Evolutionary conservation across 177 flowering plant genomes (phyloP), one percentile per base, ranked within the genome.

Genomic region (Vitis hybrid): DNA sequence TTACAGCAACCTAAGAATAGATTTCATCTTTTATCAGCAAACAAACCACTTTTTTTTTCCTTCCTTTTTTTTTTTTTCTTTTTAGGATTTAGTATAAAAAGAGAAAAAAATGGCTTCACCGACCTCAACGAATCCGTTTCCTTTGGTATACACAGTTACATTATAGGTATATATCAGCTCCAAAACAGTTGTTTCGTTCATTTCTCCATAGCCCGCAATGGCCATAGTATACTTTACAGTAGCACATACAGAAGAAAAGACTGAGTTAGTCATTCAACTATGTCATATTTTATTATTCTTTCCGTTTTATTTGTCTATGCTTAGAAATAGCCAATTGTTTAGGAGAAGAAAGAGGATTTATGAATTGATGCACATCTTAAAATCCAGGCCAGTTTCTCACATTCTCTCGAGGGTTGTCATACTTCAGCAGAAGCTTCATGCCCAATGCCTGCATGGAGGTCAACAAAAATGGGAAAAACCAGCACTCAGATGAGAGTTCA

Each of bases 111-210:
- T 31, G 33, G 10, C 31, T 20, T 60, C 56, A 51, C 16, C 0
- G 0, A 66, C 68, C 57, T 50, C 20, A 0, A 49, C 3, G 19
- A 50, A 66, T 13, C 19, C 68, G 1, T 66, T 48, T 4, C 68
- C 68, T 51, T 50, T 52, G 11, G 68, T 51, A 39, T 66, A 0
- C 20, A 1, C 68, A n/a, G 59, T 66, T n/a, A 66, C 68, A 13
- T 49, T 49, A 22, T 66, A 66, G 57, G 50, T 66, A 39, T 66
- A 66, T 16, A 16, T 66, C 29, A 66, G 59, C 68, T 66, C 68
- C 2, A 0, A 16, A 16, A 66, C 68, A 10, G 59, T 51, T 11
- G 68, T 66, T 16, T 66, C 56, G 11, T 8, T 20, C 20, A 50
- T 11, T 8, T 66, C 45, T 11, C 53, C 59, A 16, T 66, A 66